Base-by-base conservation (phyloP, 2,329 filamentous ascomycete species). In the Colletotrichum horii region DNA sequence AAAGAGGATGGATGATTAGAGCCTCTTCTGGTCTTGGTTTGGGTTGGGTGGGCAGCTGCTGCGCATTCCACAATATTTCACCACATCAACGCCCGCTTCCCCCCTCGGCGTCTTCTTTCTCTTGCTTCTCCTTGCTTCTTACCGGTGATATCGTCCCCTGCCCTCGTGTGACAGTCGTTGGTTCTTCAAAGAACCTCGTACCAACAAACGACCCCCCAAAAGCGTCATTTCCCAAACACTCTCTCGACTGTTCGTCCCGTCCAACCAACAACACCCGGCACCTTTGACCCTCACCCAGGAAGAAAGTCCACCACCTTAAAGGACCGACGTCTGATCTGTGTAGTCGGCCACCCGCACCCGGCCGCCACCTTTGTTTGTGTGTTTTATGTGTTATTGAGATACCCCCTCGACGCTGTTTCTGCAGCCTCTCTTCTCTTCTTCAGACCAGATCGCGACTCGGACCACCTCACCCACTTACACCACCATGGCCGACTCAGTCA, bases 311-410 rank as follows among this genome's bases (percentile, higher is more conserved):
- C 65, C 19, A 36, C 65, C 24, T 24, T 32, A 32, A 67, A 69
- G 16, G 55, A 69, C 58, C 64, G 52, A 65, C 58, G 48, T 73
- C 64, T 52, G 58, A 76, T 71, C 71, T 66, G 71, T 43, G 70
- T 70, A 66, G 22, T 26, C 71, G 66, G 66, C 60, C 66, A 66
- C 74, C 36, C 24, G 28, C n/a, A 66, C 71, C 61, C 74, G 71
- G 65, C 48, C 74, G 62, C 22, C 65, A 55, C 30, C 15, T 60
- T 70, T 74, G 19, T 34, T 60, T 69, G 28, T 62, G 52, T 62
- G 52, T 62, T 66, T 68, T 76, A 66, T 64, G 74, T 72, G 38
- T 71, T 66, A n/a, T 75, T 76, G 66, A 76, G 74, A 76, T 76
- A 76, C 74, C 74, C 74, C 70, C 38, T 52, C 58, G 28, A 61